phyloP scores from a whole-genome alignment of 495 filamentous ascomycete species.

The Penicillium ucsense region DNA sequence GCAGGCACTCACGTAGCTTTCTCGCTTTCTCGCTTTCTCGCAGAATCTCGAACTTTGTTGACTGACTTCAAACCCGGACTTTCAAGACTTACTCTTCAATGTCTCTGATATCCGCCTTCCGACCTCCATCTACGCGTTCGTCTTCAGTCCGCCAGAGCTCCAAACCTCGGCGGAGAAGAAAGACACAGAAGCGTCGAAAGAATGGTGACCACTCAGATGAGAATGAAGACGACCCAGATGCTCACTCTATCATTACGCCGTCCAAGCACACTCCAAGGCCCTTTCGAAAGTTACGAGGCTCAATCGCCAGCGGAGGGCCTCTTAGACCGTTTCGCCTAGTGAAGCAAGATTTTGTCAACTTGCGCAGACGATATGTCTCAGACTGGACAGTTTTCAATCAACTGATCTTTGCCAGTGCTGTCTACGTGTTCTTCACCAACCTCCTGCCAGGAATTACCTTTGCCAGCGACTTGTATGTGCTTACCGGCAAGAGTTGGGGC shows the following conservation, averaged over 20 bases:
- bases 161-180: slow-evolving; percentile 13
- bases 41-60: no score
- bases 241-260: slow-evolving; percentile 31
- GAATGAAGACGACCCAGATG: slow-evolving; percentile 17
- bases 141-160: slow-evolving; percentile 16
- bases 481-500: slow-evolving; percentile 58
- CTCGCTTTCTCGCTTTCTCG: neutral
- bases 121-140: slow-evolving; percentile 24
- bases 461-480: slow-evolving; percentile 56
- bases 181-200: slow-evolving; percentile 2
- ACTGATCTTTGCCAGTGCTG: slow-evolving; percentile 57
- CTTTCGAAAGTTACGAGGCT: slow-evolving; percentile 23
- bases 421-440: slow-evolving; percentile 71
- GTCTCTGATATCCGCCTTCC: slow-evolving; percentile 30
- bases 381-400: slow-evolving; percentile 67
- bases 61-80: neutral
- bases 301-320: slow-evolving; percentile 28
- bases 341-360: slow-evolving; percentile 46
- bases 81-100: slow-evolving; percentile 4
- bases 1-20: neutral
- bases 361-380: slow-evolving; percentile 47
- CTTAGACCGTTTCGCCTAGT: slow-evolving; percentile 54
- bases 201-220: slow-evolving; percentile 7
- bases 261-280: slow-evolving; percentile 34
- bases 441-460: slow-evolving; percentile 66